phyloP scores from a whole-genome alignment of 345 rosid genomes.

The Salix brachista region DNA sequence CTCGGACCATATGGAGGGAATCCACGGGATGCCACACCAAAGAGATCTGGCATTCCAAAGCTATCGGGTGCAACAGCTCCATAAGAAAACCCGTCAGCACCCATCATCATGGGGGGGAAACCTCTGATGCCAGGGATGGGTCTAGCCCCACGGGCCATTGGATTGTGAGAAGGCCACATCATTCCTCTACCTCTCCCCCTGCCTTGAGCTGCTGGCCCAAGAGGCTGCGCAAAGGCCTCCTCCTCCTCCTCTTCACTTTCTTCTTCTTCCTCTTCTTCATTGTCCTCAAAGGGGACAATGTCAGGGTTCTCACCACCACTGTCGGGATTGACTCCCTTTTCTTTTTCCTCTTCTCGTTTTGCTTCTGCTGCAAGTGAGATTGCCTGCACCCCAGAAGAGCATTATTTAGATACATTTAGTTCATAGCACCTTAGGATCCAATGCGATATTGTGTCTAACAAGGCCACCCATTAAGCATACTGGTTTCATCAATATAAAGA shows the following conservation, averaged over 20 bases:
- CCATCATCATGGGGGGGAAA: conserved; percentile 77
- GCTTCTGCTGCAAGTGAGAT: conserved; percentile 84
- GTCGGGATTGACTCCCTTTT: conserved; percentile 86
- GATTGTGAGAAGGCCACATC: conserved; percentile 95
- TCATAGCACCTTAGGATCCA: background rate
- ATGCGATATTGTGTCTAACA: background rate
- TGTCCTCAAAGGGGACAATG: conserved; percentile 94
- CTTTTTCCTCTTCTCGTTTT: conserved; percentile 95
- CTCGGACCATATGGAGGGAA: conserved; percentile 86
- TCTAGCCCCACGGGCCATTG: conserved; percentile 70
- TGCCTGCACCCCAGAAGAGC: conserved; percentile 42
- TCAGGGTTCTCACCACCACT: conserved; percentile 79
- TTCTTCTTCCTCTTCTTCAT: conserved; percentile 85
- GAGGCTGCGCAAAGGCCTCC: conserved; percentile 36
- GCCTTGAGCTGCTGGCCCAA: conserved; percentile 49
- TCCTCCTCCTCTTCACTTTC: conserved; percentile 92
- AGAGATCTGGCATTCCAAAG: conserved; percentile 85
- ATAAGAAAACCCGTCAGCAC: conserved; percentile 75
- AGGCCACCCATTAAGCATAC: conserved; percentile 3
- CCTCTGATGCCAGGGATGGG: conserved; percentile 89
- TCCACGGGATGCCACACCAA: conserved; percentile 73
- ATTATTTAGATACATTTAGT: conserved; percentile 7
- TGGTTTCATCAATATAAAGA: background rate
- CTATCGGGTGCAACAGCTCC: conserved; percentile 64
- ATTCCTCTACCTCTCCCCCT: conserved; percentile 95